Evolutionary conservation across 108 stramenopile species (phyloP).

Genomic region (Licmophora abbreviata): DNA sequence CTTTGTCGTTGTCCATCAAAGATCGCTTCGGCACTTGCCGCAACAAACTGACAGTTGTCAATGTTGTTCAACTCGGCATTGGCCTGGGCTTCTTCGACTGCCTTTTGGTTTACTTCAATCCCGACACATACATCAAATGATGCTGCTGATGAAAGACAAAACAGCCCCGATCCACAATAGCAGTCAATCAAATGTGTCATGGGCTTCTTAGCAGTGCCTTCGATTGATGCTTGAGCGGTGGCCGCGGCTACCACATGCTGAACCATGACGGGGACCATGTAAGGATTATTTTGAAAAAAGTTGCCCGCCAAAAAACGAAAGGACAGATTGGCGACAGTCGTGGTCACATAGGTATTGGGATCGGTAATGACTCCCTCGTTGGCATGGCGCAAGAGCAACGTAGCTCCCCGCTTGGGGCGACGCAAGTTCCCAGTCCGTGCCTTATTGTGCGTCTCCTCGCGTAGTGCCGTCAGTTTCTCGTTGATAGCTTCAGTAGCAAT

Average conservation of each 20-base stretch:
- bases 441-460: conserved; percentile 37
- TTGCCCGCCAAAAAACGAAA: conserved; percentile 91
- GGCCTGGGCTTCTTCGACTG: conserved; percentile 73
- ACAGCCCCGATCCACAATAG: conserved; percentile 96
- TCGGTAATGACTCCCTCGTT: conserved; percentile 74
- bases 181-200: conserved; percentile 87
- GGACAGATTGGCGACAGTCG: conserved; percentile 50
- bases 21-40: conserved; percentile 86
- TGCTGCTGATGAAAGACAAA: conserved; percentile 66
- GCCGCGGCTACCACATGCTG: conserved; percentile 74
- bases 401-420: conserved; percentile 71
- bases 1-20: conserved; percentile 37
- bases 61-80: conserved; percentile 84
- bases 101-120: conserved; percentile 87
- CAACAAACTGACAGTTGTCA: conserved; percentile 80
- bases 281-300: conserved; percentile 97
- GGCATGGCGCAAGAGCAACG: conserved; percentile 71
- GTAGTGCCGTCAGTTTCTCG: conserved; percentile 40
- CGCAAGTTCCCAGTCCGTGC: conserved; percentile 35
- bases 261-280: conserved; percentile 87
- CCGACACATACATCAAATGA: conserved; percentile 83
- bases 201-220: conserved; percentile 2
- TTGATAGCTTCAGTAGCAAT: conserved; percentile 94
- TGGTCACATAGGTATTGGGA: conserved; percentile 68
- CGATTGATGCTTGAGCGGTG: conserved; percentile 6